These are phyloP conservation scores for Ormosia emarginata DNA, from an alignment of 306 rosid genomes.

Conservation along the genomic window DNA sequence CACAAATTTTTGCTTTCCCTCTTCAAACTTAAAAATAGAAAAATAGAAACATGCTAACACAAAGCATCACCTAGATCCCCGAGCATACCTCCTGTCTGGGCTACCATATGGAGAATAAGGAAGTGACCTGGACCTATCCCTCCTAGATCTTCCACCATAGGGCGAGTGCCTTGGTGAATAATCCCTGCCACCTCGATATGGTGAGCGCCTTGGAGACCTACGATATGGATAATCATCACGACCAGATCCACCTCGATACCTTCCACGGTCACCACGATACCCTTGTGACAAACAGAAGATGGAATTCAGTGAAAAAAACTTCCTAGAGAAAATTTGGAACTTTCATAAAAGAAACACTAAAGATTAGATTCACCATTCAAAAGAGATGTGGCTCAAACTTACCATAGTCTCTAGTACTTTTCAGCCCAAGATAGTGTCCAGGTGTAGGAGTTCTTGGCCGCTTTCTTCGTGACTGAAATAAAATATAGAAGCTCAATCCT, in stretches of 20 bases:
- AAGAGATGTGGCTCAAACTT: constrained; percentile 11
- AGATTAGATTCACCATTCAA: not conserved
- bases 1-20: not conserved
- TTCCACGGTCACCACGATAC: constrained; percentile 44
- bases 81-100: constrained; percentile 72
- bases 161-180: constrained; percentile 76
- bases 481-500: constrained; percentile 29
- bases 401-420: constrained; percentile 84
- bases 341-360: not conserved
- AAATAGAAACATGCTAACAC: not conserved
- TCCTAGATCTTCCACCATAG: constrained; percentile 74
- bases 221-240: constrained; percentile 77
- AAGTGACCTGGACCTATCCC: constrained; percentile 77
- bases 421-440: constrained; percentile 94
- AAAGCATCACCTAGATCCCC: constrained; percentile 61
- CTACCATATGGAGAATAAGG: constrained; percentile 71
- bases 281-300: constrained; percentile 30
- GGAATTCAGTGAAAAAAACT: not conserved
- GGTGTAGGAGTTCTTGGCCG: constrained; percentile 96
- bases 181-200: constrained; percentile 78
- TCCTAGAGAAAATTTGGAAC: not conserved
- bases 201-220: constrained; percentile 88
- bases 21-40: not conserved
- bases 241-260: constrained; percentile 73
- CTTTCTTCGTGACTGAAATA: constrained; percentile 97